Percentiles rank a stretch among this genome's conserved stretches.
Conservation (phyloP, 306 rosid species). For the Cicer chorassanicum region DNA sequence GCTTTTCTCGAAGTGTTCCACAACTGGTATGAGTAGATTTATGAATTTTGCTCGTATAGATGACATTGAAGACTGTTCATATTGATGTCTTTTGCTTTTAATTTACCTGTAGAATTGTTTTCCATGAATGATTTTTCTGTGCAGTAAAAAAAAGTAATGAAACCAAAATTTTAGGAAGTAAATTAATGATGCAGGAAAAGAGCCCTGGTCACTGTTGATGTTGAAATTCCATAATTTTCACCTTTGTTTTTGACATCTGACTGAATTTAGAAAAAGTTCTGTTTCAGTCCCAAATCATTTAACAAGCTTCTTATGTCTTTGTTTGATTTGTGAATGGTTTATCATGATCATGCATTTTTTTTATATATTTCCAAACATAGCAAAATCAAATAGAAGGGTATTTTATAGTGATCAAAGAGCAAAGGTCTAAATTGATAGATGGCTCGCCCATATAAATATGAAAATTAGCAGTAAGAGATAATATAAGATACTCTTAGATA, state of each 20-base stretch:
- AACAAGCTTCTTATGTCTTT: conserved; percentile 14
- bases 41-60: conserved; percentile 30
- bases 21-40: conserved; percentile 65
- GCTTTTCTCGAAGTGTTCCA: conserved; percentile 88
- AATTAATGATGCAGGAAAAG: conserved; percentile 30
- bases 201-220: conserved; percentile 3
- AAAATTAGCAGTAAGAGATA: background rate
- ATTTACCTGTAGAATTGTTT: background rate
- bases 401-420: conserved; percentile 17
- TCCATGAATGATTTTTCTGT: conserved; percentile 4
- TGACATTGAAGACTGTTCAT: conserved; percentile 33
- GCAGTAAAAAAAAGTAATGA: conserved; percentile 5
- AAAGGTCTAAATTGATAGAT: conserved; percentile 8
- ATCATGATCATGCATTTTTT: conserved; percentile 7
- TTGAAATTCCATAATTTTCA: conserved; percentile 20
- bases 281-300: conserved; percentile 16
- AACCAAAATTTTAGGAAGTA: conserved; percentile 16
- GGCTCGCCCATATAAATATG: background rate
- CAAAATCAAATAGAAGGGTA: conserved; percentile 8
- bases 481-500: background rate
- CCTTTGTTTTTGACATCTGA: conserved; percentile 27
- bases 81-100: conserved; percentile 1
- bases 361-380: conserved; percentile 6
- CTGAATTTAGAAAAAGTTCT: conserved; percentile 23
- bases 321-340: conserved; percentile 32